These are phyloP conservation scores for Litsea cubeba DNA, from an alignment of 164 flowering plant species.

Conservation along the genomic window DNA sequence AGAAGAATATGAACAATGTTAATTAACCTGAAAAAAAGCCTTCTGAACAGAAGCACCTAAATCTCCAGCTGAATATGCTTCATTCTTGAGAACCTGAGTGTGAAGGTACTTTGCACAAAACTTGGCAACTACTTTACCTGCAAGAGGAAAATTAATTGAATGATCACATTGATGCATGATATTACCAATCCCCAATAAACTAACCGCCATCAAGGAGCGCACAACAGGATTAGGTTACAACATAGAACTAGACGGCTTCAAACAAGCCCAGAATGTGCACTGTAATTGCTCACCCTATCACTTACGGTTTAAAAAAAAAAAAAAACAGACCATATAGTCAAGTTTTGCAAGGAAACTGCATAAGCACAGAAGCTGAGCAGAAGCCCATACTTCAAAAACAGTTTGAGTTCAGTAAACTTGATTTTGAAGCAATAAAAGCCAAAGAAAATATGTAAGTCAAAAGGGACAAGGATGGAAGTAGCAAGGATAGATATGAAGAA, in stretches of 20 bases:
- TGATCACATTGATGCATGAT: background rate
- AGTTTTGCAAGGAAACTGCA: background rate
- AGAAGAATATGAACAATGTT: background rate
- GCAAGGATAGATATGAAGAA: no score
- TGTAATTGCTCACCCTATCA: no score
- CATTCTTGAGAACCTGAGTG: slow-evolving; percentile 78
- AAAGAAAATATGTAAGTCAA: no score
- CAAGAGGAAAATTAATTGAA: slow-evolving; percentile 7
- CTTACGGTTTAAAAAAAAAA: background rate
- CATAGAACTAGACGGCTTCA: no score
- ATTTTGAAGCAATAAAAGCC: no score
- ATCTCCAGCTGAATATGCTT: slow-evolving; percentile 84
- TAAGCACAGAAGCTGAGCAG: background rate
- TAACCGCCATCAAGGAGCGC: no score
- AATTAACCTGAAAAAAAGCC: slow-evolving; percentile 81
- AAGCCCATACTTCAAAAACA: background rate
- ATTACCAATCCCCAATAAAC: background rate
- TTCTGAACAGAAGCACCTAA: slow-evolving; percentile 73
- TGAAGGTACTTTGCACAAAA: slow-evolving; percentile 98
- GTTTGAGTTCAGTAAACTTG: no score
- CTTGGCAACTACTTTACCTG: slow-evolving; percentile 98
- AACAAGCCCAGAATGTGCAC: no score
- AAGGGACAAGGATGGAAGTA: no score
- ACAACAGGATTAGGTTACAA: no score
- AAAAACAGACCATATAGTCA: background rate